These are phyloP conservation scores for Phytophthora ohioensis DNA, from an alignment of 352 stramenopile genomes.

Conservation along the genomic window DNA sequence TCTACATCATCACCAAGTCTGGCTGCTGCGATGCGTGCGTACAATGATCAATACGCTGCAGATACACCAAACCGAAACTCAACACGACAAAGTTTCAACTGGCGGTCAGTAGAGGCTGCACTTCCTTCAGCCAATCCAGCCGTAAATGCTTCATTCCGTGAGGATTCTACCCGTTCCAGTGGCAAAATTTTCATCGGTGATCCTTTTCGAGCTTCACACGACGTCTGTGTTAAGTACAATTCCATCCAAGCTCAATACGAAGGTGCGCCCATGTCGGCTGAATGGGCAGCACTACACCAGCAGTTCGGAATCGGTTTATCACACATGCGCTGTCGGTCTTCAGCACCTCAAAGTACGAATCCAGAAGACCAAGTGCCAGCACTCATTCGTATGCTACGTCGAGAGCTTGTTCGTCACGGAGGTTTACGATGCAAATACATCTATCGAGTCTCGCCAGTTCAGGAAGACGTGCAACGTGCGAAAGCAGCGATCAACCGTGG, in stretches of 20 bases:
- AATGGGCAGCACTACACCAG: slow-evolving; percentile 49
- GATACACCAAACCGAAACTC: slow-evolving; percentile 9
- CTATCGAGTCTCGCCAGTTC: slow-evolving; percentile 62
- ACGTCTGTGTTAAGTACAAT: slow-evolving; percentile 67
- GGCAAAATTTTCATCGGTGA: slow-evolving; percentile 55
- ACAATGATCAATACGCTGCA: slow-evolving; percentile 30
- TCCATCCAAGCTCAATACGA: slow-evolving; percentile 64
- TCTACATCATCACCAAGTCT: slow-evolving; percentile 37
- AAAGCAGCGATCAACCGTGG: slow-evolving; percentile 62
- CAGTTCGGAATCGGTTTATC: slow-evolving; percentile 65
- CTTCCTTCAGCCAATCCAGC: slow-evolving; percentile 11
- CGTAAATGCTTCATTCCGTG: background rate
- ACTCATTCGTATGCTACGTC: slow-evolving; percentile 61
- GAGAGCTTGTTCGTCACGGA: slow-evolving; percentile 56
- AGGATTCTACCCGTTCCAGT: slow-evolving; percentile 12
- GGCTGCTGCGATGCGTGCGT: slow-evolving; percentile 30
- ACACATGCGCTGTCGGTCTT: slow-evolving; percentile 49
- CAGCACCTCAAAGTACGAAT: slow-evolving; percentile 19
- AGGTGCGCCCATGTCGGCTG: slow-evolving; percentile 39
- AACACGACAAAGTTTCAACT: slow-evolving; percentile 38
- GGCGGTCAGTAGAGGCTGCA: slow-evolving; percentile 34
- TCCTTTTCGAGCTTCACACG: slow-evolving; percentile 57
- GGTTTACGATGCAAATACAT: slow-evolving; percentile 62
- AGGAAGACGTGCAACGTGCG: slow-evolving; percentile 48
- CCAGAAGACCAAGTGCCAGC: slow-evolving; percentile 50